Percentiles rank a stretch among this genome's conserved stretches.
Evolutionary conservation across 768 basidiomycete species (phyloP).

Genomic region (Psilocybe subaeruginosa): DNA sequence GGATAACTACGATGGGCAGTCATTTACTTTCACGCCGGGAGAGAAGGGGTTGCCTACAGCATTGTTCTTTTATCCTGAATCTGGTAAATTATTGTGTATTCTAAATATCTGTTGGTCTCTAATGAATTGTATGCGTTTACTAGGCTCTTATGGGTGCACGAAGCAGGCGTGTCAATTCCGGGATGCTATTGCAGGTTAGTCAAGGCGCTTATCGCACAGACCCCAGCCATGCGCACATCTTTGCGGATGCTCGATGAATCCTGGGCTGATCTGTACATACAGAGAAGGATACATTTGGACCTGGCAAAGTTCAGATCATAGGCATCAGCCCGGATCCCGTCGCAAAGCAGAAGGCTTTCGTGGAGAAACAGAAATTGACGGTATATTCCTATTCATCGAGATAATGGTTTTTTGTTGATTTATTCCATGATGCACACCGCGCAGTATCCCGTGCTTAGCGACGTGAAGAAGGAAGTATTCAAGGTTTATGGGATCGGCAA

Average conservation of each 20-base stretch:
- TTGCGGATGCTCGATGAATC: background rate
- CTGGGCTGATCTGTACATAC: background rate
- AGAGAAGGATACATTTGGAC: slow-evolving; percentile 71
- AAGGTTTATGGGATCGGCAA: slow-evolving; percentile 70
- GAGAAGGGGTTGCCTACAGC: slow-evolving; percentile 61
- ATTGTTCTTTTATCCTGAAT: slow-evolving; percentile 80
- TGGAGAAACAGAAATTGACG: slow-evolving; percentile 67
- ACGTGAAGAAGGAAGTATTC: slow-evolving; percentile 61
- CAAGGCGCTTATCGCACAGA: background rate
- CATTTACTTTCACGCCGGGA: slow-evolving; percentile 63
- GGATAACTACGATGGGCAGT: slow-evolving; percentile 62
- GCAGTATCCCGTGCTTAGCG: slow-evolving; percentile 82
- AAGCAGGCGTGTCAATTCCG: slow-evolving; percentile 83
- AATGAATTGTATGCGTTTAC: background rate
- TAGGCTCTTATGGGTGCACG: slow-evolving; percentile 79
- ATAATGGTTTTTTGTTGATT: background rate
- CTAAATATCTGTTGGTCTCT: background rate
- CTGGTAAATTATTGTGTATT: slow-evolving; percentile 42
- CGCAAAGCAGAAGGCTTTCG: slow-evolving; percentile 74
- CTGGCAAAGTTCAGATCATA: slow-evolving; percentile 64
- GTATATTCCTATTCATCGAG: slow-evolving; percentile 37
- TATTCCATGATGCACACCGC: background rate
- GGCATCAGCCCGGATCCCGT: slow-evolving; percentile 78
- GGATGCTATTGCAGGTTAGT: slow-evolving; percentile 70
- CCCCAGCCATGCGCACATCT: background rate